phyloP scores from a whole-genome alignment of 2,329 filamentous ascomycete genomes.

The Cercospora sesami region DNA sequence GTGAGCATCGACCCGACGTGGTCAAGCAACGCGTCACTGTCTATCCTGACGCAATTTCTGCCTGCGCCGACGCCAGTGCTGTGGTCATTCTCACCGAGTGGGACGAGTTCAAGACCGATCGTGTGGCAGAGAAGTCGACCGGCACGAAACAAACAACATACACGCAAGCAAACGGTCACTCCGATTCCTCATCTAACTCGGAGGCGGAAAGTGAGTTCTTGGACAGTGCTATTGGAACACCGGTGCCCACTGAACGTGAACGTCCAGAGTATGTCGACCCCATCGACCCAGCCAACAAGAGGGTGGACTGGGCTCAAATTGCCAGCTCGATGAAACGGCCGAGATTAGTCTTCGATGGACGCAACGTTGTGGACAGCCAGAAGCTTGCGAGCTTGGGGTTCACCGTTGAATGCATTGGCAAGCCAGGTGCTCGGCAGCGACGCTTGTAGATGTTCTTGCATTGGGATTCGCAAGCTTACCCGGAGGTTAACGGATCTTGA shows the following conservation, averaged over 20 bases:
- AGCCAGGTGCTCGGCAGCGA: conserved; percentile 25
- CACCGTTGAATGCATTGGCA: conserved; percentile 40
- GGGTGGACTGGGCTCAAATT: conserved; percentile 39
- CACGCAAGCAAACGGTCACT: background rate
- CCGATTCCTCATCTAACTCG: conserved; percentile 20
- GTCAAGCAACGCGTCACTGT: conserved; percentile 36
- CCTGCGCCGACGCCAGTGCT: conserved; percentile 39
- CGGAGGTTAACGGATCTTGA: background rate
- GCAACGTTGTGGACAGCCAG: conserved; percentile 39
- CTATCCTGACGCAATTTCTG: conserved; percentile 35
- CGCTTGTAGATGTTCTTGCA: conserved; percentile 16
- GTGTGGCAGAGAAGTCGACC: conserved; percentile 8
- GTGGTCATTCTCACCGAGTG: conserved; percentile 40
- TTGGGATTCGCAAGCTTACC: background rate
- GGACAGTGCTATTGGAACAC: conserved; percentile 26
- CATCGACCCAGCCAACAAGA: conserved; percentile 21
- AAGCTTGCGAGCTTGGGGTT: conserved; percentile 40
- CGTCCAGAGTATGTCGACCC: conserved; percentile 14
- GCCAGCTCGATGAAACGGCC: conserved; percentile 39
- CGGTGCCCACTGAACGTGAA: conserved; percentile 15
- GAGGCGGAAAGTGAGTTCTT: conserved; percentile 24
- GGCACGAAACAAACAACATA: background rate
- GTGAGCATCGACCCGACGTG: conserved; percentile 28
- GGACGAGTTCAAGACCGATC: conserved; percentile 41
- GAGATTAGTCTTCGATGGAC: conserved; percentile 41